These are phyloP conservation scores for Metschnikowia sp. DNA, from an alignment of 805 yeast genomes.

Conservation along the genomic window DNA sequence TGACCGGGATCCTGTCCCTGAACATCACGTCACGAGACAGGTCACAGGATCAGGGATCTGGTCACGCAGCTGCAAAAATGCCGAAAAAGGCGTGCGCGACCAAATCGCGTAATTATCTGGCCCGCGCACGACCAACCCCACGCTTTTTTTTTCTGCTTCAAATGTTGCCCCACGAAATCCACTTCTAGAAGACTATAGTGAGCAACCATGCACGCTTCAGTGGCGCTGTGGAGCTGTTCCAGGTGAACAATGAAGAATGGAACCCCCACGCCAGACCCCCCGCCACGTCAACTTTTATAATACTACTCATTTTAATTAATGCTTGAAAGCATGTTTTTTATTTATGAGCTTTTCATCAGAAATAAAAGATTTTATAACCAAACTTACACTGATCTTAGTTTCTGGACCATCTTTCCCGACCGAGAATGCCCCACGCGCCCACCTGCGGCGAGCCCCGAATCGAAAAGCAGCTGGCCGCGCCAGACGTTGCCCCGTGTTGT, in stretches of 20 bases:
- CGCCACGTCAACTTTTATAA: too few species aligned
- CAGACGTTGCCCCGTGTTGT: background rate
- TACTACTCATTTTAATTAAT: too few species aligned
- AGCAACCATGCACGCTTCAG: background rate
- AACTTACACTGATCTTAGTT: too few species aligned
- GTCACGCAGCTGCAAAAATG: background rate
- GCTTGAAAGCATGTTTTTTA: too few species aligned
- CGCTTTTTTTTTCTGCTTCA: background rate
- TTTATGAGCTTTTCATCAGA: too few species aligned
- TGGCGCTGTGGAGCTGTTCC: background rate
- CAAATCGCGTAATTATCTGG: background rate
- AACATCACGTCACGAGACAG: background rate
- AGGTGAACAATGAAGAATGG: background rate
- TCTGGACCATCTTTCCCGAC: background rate
- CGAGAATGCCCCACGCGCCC: background rate
- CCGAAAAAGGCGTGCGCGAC: background rate
- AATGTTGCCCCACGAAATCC: background rate
- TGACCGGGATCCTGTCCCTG: too few species aligned
- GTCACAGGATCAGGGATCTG: background rate
- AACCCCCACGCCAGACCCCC: background rate
- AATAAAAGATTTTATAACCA: too few species aligned
- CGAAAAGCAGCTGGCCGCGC: constrained; percentile 1
- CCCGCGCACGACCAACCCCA: background rate
- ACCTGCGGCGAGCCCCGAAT: constrained; percentile 1
- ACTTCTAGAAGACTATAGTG: constrained; percentile 1